phyloP scores from a whole-genome alignment of 768 basidiomycete genomes.

The Pisolithus microcarpus region DNA sequence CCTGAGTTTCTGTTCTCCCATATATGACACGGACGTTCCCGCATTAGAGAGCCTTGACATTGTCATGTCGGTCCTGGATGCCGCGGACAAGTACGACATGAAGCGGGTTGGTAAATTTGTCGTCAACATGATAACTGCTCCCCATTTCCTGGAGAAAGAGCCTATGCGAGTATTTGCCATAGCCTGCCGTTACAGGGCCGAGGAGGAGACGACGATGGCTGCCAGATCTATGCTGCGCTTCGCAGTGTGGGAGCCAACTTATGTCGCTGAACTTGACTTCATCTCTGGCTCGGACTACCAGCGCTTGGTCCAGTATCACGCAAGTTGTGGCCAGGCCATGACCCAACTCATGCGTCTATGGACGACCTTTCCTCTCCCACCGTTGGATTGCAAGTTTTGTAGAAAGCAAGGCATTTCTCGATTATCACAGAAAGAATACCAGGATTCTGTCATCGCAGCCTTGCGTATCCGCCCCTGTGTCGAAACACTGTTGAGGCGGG shows the following conservation, averaged over 20 bases:
- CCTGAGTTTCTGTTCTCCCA: slow-evolving; percentile 43
- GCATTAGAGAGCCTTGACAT: slow-evolving; percentile 32
- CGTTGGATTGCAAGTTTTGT: slow-evolving; percentile 28
- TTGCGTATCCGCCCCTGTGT: slow-evolving; percentile 27
- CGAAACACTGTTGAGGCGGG: slow-evolving; percentile 22
- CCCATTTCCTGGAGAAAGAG: slow-evolving; percentile 28
- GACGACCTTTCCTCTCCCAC: slow-evolving; percentile 25
- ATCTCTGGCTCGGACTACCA: slow-evolving; percentile 33
- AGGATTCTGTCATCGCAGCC: slow-evolving; percentile 28
- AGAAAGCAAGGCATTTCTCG: slow-evolving; percentile 30
- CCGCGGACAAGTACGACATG: slow-evolving; percentile 48
- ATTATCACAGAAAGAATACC: slow-evolving; percentile 24
- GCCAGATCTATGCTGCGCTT: slow-evolving; percentile 31
- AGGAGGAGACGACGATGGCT: slow-evolving; percentile 29
- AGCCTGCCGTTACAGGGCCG: slow-evolving; percentile 31
- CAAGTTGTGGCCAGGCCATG: slow-evolving; percentile 29
- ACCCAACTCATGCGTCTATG: slow-evolving; percentile 26
- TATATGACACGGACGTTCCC: slow-evolving; percentile 30
- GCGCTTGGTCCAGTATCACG: slow-evolving; percentile 30
- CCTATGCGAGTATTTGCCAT: slow-evolving; percentile 32
- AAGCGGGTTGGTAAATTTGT: slow-evolving; percentile 33
- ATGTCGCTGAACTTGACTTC: slow-evolving; percentile 30
- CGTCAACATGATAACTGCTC: slow-evolving; percentile 25
- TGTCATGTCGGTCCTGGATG: slow-evolving; percentile 36
- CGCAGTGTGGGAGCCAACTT: slow-evolving; percentile 27